These are phyloP conservation scores for Fusarium torreyae DNA, from an alignment of 2,329 filamentous ascomycete species.

Conservation along the genomic window DNA sequence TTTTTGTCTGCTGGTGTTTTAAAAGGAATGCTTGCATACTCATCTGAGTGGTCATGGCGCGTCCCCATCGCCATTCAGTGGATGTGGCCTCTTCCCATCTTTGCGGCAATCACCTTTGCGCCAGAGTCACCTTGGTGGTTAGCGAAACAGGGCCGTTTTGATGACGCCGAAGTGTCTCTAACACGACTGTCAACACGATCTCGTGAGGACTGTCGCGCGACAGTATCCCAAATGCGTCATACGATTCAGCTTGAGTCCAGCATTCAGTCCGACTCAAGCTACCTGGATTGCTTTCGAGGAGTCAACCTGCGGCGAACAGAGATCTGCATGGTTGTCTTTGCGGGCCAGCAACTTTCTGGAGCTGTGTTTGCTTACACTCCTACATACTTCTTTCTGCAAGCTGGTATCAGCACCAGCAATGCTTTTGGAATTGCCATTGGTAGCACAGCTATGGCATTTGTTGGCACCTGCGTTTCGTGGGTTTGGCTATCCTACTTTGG, in stretches of 20 bases:
- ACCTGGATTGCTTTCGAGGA: slow-evolving; percentile 65
- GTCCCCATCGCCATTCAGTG: slow-evolving; percentile 58
- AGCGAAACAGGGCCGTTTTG: slow-evolving; percentile 47
- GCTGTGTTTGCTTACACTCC: slow-evolving; percentile 58
- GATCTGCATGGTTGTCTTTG: slow-evolving; percentile 60
- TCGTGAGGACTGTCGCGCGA: slow-evolving; percentile 59
- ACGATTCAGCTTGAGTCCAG: slow-evolving; percentile 61
- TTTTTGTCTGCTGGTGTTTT: slow-evolving; percentile 55
- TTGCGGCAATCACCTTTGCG: slow-evolving; percentile 48
- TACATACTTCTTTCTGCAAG: slow-evolving; percentile 65
- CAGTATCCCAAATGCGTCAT: slow-evolving; percentile 77
- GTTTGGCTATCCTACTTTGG: slow-evolving; percentile 53
- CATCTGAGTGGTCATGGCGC: slow-evolving; percentile 53
- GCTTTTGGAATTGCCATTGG: slow-evolving; percentile 60
- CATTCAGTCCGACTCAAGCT: slow-evolving; percentile 56
- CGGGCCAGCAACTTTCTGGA: slow-evolving; percentile 58
- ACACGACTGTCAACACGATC: slow-evolving; percentile 53
- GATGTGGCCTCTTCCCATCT: slow-evolving; percentile 52
- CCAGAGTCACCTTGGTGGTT: slow-evolving; percentile 57
- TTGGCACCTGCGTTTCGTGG: slow-evolving; percentile 61
- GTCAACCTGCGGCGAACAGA: slow-evolving; percentile 62
- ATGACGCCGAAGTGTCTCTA: slow-evolving; percentile 49
- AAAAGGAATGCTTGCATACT: no score
- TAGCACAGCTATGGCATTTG: slow-evolving; percentile 58
- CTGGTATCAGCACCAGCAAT: slow-evolving; percentile 57